Base-by-base conservation (phyloP, 352 stramenopile species). In the Phytophthora pistaciae region DNA sequence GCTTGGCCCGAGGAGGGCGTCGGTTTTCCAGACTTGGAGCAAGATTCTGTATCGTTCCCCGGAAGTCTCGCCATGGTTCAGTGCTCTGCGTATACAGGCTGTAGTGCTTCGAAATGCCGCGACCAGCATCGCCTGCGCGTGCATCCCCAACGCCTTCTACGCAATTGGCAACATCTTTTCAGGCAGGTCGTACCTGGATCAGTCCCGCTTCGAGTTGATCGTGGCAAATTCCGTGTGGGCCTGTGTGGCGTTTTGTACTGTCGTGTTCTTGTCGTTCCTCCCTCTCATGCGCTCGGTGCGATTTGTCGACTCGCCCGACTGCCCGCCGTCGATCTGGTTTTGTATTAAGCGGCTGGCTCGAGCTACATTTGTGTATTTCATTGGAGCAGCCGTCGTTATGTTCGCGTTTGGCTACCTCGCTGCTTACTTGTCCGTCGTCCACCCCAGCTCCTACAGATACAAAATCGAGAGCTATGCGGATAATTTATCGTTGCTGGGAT, bases 391-490 rank as follows among this genome's bases (percentile, higher is more conserved):
- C 16, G n/a, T 27, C n/a, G 27, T n/a, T 9, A 55, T 71, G 38
- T 3, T 56, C 27, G 53, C 6, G 27, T 58, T 60, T 50, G 29
- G 64, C 7, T 61, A 52, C 40, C 18, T 57, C 3, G 40, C 27
- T 6, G 62, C 21, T 16, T 66, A 57, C 29, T 36, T 60, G 10
- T 68, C 5, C 3, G 29, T 11, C n/a, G 36, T 48, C 10, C 29
- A 48, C 7, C 42, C 50, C 21, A 11, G n/a, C 5, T 58, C n/a
- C 25, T 62, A 53, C 25, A 49, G 25, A 11, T 62, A 66, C 42
- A 75, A 70, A 23, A 3, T 69, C 6, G 66, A 80, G 10, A 56
- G 38, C 11, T 64, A 63, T 33, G n/a, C 67, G 5, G 21, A 65
- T 13, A 73, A 66, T 10, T 56, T 64, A 3, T 11, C 36, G 1